Percentiles rank a stretch among this genome's conserved stretches.
Evolutionary conservation across 108 stramenopile genomes (phyloP).

Genomic region (Skeletonema potamos): DNA sequence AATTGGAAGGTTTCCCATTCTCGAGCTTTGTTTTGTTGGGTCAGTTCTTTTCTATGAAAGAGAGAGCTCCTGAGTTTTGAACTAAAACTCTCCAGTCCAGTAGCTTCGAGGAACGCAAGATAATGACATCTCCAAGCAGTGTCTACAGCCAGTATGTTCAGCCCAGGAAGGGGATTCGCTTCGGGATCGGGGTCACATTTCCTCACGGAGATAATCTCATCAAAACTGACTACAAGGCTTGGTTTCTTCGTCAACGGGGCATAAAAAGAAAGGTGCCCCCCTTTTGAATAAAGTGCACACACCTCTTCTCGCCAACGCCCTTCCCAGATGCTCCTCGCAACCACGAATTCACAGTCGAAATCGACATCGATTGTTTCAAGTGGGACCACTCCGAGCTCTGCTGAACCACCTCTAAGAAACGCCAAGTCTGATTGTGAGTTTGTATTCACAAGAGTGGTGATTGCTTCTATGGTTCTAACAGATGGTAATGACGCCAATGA

Average conservation of each 20-base stretch:
- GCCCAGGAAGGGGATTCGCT: conserved; percentile 65
- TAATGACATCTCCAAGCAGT: conserved; percentile 86
- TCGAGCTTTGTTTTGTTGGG: conserved; percentile 50
- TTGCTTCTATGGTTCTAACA: conserved; percentile 23
- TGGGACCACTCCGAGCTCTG: conserved; percentile 63
- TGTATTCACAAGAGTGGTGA: conserved; percentile 48
- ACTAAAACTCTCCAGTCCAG: conserved; percentile 49
- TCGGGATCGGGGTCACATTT: conserved; percentile 34
- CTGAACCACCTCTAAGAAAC: conserved; percentile 76
- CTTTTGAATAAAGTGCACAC: conserved; percentile 66
- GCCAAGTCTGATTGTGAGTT: conserved; percentile 64
- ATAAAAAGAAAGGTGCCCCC: conserved; percentile 74
- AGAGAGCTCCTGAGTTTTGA: conserved; percentile 49
- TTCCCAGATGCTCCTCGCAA: conserved; percentile 89
- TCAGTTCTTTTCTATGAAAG: conserved; percentile 20
- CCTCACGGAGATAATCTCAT: conserved; percentile 61
- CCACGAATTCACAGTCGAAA: conserved; percentile 55
- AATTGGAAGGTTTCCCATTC: conserved; percentile 78
- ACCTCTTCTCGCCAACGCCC: conserved; percentile 94
- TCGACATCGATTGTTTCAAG: conserved; percentile 37
- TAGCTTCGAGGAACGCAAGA: conserved; percentile 62
- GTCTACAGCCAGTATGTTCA: conserved; percentile 73
- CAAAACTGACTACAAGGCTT: conserved; percentile 64
- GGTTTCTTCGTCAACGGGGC: conserved; percentile 80
- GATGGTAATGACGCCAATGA: conserved; percentile 38